Conservation (phyloP, 805 yeast species). For the Starmerella bombi region DNA sequence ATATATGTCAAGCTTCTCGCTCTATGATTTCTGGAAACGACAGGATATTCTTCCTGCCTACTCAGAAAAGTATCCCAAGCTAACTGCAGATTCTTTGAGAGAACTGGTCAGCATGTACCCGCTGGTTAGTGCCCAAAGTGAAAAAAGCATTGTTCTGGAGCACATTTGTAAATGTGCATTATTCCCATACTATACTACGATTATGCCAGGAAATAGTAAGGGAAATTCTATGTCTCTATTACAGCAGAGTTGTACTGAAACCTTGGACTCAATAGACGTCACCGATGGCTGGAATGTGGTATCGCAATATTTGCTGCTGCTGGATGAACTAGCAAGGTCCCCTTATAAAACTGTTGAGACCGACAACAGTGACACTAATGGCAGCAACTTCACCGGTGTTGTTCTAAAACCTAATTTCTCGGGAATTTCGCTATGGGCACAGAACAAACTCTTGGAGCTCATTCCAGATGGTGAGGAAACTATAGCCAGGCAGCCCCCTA, state of each 20-base stretch:
- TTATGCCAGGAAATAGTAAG: conserved; percentile 31
- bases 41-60: conserved; percentile 29
- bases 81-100: conserved; percentile 45
- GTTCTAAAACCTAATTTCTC: conserved; percentile 7
- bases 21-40: conserved; percentile 31
- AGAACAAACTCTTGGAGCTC: neutral
- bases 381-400: too few relatives aligned
- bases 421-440: conserved; percentile 13
- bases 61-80: conserved; percentile 32
- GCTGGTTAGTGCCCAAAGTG: conserved; percentile 1
- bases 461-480: neutral
- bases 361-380: too few relatives aligned
- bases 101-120: conserved; percentile 12
- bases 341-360: conserved; percentile 8
- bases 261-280: conserved; percentile 29
- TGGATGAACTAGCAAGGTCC: conserved; percentile 12
- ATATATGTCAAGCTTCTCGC: conserved; percentile 12
- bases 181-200: conserved; percentile 14
- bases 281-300: conserved; percentile 1
- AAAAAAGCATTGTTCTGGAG: conserved; percentile 2
- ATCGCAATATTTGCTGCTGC: conserved; percentile 6
- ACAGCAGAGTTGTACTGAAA: conserved; percentile 45
- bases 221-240: conserved; percentile 43
- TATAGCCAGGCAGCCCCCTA: too few relatives aligned
- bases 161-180: conserved; percentile 13